Evolutionary conservation across 1,284 basidiomycete species (phyloP), one percentile per base, ranked within the genome.

Genomic region (Microstroma glucosiphilum): DNA sequence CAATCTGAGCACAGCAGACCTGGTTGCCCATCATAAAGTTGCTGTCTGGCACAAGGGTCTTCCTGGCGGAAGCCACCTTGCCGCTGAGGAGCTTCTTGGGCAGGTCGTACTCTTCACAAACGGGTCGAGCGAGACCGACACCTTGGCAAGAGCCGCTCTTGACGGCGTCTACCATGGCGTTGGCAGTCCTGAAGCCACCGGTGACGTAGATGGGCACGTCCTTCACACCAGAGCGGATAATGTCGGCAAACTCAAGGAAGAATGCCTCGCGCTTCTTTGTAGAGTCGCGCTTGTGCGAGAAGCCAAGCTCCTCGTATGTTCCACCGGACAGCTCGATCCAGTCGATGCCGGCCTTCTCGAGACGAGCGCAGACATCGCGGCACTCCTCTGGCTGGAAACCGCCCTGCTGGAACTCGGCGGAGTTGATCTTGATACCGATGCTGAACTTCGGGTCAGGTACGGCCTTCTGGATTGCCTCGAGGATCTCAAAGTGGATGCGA

Each of bases 361-460:
- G 58, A 15, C 60, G 21, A 13, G 40, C 40, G 46, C 57, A 63
- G 40, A 68, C 53, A 30, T 59, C 40, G 13, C 25, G 40, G 46
- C 42, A 57, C 23, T 68, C 66, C 9, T 65, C 60, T 15, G 66
- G 19, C 25, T 40, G 13, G 60, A 66, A 63, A 17, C 66, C 60
- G 6, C 60, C 64, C 9, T 26, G 37, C 46, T 53, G 56, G 40
- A 60, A 64, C 57, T 82, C 82, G 25, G 76, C 53, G 3, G 55
- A 56, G 69, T 83, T 83, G 60, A 84, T 77, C 74, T 84, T 84
- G 72, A 84, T 82, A 13, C 79, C 80, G 40, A 84, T 70, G 41
- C 83, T 69, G 71, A 85, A 84, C 30, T 48, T 57, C 1, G 49
- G 48, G 57, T 75, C 73, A 26, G 66, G 61, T 6, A 82, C 78